A percentile compares a stretch with the other conserved stretches of the same genome.
Evolutionary conservation across 2,329 filamentous ascomycete species (phyloP).

Genomic region (Penicillium sumatraense): DNA sequence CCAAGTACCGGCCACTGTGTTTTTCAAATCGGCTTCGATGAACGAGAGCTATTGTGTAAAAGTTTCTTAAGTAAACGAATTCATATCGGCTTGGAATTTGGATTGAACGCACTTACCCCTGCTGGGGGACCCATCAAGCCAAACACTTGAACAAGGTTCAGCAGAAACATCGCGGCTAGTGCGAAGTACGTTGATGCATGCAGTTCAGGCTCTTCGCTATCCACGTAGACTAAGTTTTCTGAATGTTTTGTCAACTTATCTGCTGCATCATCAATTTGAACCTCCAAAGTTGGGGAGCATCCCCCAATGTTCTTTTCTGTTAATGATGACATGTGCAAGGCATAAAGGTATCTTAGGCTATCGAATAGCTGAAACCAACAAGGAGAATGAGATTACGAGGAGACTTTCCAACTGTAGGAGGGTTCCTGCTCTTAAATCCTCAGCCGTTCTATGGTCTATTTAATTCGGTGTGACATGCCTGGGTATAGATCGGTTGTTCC

Average conservation of each 20-base stretch:
- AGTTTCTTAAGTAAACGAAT: neutral
- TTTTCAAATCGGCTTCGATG: slow-evolving; percentile 6
- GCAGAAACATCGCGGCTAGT: slow-evolving; percentile 8
- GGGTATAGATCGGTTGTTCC: slow-evolving; percentile 2
- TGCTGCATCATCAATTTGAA: neutral
- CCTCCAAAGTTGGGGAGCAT: neutral
- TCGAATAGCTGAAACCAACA: neutral
- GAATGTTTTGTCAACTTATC: neutral
- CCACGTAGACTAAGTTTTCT: slow-evolving; percentile 2
- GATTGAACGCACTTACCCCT: neutral
- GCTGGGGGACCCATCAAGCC: slow-evolving; percentile 3
- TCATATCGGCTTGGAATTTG: neutral
- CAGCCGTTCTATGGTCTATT: no score
- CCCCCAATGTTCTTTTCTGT: neutral
- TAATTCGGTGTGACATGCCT: no score
- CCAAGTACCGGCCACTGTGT: slow-evolving; percentile 1
- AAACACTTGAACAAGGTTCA: slow-evolving; percentile 11
- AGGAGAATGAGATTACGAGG: neutral
- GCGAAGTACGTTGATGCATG: slow-evolving; percentile 9
- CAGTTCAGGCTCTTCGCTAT: slow-evolving; percentile 8
- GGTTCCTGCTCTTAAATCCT: neutral
- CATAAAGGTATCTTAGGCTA: neutral
- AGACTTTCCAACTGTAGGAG: neutral
- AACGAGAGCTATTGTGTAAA: neutral
- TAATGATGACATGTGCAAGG: neutral